A percentile compares a stretch with the other conserved stretches of the same genome.
phyloP scores from a whole-genome alignment of 2,329 filamentous ascomycete species.

The Cytospora schulzeri region DNA sequence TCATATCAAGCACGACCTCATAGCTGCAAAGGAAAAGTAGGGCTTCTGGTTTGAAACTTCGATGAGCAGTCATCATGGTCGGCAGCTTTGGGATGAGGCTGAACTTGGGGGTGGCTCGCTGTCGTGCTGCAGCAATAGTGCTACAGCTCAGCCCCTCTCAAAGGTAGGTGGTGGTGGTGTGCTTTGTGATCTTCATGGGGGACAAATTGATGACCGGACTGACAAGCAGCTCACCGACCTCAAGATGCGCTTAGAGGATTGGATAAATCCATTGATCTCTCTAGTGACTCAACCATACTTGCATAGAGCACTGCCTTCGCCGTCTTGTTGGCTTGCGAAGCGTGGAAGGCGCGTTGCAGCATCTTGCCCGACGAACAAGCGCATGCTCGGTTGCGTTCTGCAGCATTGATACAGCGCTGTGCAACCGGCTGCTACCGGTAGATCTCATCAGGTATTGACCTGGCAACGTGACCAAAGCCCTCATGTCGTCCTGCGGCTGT shows the following conservation, averaged over 20 bases:
- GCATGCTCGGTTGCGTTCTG: background rate
- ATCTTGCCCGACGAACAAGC: background rate
- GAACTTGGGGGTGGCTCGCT: constrained; percentile 5
- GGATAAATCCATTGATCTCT: constrained; percentile 9
- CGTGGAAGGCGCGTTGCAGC: constrained; percentile 2
- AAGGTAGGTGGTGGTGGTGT: background rate
- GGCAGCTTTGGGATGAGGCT: constrained; percentile 2
- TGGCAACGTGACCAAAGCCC: background rate
- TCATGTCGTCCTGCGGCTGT: background rate
- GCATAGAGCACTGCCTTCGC: background rate
- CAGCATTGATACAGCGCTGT: background rate
- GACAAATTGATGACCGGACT: no score
- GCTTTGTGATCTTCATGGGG: background rate
- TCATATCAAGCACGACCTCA: constrained; percentile 7
- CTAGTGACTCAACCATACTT: background rate
- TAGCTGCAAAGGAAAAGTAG: background rate
- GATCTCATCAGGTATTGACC: background rate
- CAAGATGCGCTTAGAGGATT: background rate
- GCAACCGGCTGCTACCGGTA: background rate
- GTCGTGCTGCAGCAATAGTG: constrained; percentile 1
- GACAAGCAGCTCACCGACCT: background rate
- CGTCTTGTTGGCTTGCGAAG: background rate
- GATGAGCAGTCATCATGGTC: background rate
- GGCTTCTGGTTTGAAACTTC: background rate
- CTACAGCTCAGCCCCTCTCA: constrained; percentile 16